Conservation (phyloP, 768 basidiomycete genomes). For the Cystofilobasidium capitatum region DNA sequence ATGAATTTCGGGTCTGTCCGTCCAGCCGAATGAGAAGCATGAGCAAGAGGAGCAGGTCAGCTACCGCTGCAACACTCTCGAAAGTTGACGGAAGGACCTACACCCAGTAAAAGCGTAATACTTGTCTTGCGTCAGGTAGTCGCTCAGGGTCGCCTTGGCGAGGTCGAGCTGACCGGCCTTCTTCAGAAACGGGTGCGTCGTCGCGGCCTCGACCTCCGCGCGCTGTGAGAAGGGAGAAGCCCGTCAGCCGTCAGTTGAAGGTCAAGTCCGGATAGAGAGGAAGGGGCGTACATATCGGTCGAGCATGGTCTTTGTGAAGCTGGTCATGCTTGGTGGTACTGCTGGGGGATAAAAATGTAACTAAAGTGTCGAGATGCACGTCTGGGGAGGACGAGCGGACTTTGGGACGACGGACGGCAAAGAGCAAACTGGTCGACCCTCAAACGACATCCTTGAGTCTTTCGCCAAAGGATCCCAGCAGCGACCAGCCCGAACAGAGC, state of each 20-base stretch:
- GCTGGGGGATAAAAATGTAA: no score
- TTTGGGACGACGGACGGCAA: no score
- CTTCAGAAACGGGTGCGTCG: constrained; percentile 50
- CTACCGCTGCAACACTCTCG: background rate
- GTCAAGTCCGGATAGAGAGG: background rate
- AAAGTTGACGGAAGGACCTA: background rate
- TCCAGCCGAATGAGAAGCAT: background rate
- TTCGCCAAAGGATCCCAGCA: no score
- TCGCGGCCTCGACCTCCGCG: constrained; percentile 15
- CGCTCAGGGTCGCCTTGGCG: constrained; percentile 45
- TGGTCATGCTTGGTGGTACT: background rate
- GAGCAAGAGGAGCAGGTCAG: background rate
- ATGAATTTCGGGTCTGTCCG: constrained; percentile 46
- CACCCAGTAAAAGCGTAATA: constrained; percentile 63
- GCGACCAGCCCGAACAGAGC: no score
- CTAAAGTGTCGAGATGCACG: no score
- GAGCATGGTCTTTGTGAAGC: constrained; percentile 21
- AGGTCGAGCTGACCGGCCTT: constrained; percentile 51
- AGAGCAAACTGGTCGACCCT: no score
- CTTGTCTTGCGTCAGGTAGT: constrained; percentile 64
- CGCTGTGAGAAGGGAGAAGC: background rate
- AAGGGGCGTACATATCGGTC: constrained; percentile 17
- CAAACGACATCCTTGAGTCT: no score
- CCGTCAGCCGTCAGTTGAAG: background rate
- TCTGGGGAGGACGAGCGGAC: no score